Conservation (phyloP, 306 rosid genomes). For the Prunus fruticosa region DNA sequence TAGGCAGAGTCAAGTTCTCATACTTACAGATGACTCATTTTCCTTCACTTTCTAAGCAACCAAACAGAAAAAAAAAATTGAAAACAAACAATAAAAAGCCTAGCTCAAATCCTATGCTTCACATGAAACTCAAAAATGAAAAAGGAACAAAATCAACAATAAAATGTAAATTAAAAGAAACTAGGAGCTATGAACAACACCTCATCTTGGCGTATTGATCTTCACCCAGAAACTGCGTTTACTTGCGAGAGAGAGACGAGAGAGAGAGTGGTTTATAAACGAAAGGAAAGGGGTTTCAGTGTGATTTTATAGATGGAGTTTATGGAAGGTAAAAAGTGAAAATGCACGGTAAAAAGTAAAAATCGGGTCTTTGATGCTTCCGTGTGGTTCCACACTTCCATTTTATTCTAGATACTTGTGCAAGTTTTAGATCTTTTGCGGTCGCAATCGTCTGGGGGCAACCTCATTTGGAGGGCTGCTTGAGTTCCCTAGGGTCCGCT, state of each 20-base stretch:
- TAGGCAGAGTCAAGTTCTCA: not conserved
- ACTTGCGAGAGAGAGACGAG: not conserved
- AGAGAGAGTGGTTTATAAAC: not conserved
- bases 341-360: not conserved
- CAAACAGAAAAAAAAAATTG: not conserved
- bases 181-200: not conserved
- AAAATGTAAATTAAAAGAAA: not conserved
- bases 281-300: not conserved
- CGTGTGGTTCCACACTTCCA: not conserved
- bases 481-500: too few species aligned
- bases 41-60: conserved; percentile 2
- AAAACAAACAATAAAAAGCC: not conserved
- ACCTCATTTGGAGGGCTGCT: not conserved
- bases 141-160: not conserved
- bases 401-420: not conserved
- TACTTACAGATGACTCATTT: not conserved
- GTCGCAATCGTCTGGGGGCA: not conserved
- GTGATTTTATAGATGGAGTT: not conserved
- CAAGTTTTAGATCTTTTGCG: not conserved
- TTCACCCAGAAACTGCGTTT: not conserved
- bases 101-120: not conserved
- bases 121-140: not conserved
- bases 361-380: not conserved
- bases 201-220: not conserved
- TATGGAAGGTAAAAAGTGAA: not conserved